phyloP scores from a whole-genome alignment of 495 filamentous ascomycete species.

The Podospora bellae-mahoneyi region DNA sequence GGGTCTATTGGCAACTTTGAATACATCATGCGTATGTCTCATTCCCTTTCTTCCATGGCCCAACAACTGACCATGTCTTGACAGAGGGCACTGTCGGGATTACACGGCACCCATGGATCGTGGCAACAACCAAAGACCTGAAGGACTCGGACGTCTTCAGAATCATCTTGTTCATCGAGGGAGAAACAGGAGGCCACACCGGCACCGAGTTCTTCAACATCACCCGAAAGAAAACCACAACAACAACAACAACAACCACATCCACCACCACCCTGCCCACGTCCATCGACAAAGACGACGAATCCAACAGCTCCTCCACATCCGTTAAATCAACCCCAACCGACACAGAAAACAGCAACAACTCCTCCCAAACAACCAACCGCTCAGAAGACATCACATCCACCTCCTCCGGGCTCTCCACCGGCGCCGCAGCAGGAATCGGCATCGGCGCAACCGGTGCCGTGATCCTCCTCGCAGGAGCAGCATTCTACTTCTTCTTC shows the following conservation, averaged over 20 bases:
- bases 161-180: neutral
- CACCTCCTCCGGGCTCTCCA: neutral
- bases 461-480: neutral
- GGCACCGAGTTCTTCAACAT: neutral
- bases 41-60: neutral
- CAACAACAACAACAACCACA: neutral
- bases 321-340: neutral
- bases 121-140: neutral
- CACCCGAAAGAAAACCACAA: neutral
- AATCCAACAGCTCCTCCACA: neutral
- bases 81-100: neutral
- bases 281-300: neutral
- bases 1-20: neutral
- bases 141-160: neutral
- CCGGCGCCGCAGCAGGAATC: neutral
- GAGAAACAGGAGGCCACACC: neutral
- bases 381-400: neutral
- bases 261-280: neutral
- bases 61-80: neutral
- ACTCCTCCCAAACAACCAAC: neutral
- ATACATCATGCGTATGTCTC: neutral
- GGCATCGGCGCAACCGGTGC: neutral
- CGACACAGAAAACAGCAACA: neutral
- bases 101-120: neutral
- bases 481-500: neutral